These are phyloP conservation scores for Trichosporon coremiiforme DNA, from an alignment of 1,284 basidiomycete genomes.

Conservation along the genomic window DNA sequence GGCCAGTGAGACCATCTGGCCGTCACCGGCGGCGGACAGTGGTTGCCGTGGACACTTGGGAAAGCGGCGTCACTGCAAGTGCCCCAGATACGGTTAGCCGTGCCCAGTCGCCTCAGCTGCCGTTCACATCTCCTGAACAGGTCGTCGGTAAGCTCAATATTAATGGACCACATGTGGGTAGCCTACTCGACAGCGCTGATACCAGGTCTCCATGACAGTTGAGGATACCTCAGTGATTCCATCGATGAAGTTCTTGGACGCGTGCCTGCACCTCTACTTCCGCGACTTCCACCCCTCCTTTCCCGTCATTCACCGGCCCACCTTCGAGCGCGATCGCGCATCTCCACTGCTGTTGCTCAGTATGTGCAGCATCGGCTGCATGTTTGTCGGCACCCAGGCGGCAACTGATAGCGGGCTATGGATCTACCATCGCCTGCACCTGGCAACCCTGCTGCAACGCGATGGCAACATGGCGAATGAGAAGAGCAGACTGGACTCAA, in stretches of 20 bases:
- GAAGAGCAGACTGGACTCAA: slow-evolving; percentile 17
- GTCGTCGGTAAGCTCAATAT: slow-evolving; percentile 22
- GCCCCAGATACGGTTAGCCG: slow-evolving; percentile 16
- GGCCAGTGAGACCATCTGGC: background rate
- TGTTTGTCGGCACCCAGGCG: slow-evolving; percentile 29
- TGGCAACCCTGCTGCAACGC: slow-evolving; percentile 15
- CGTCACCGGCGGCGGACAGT: slow-evolving; percentile 5
- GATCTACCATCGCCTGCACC: slow-evolving; percentile 28
- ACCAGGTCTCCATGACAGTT: background rate
- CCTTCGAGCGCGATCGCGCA: slow-evolving; percentile 36
- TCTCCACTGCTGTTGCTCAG: slow-evolving; percentile 44
- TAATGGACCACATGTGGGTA: slow-evolving; percentile 6
- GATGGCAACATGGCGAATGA: slow-evolving; percentile 24
- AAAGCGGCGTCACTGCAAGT: slow-evolving; percentile 13
- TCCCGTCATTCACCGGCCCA: slow-evolving; percentile 46
- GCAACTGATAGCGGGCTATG: slow-evolving; percentile 25
- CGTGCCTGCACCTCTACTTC: slow-evolving; percentile 44
- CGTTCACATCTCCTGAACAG: slow-evolving; percentile 22
- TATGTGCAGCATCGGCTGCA: slow-evolving; percentile 31
- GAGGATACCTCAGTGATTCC: slow-evolving; percentile 21
- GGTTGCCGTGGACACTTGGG: slow-evolving; percentile 22
- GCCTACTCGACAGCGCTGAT: background rate
- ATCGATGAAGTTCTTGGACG: slow-evolving; percentile 30
- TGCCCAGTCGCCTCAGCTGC: slow-evolving; percentile 20
- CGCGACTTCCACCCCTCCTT: slow-evolving; percentile 48